phyloP scores from a whole-genome alignment of 257 asterid genomes.

The Vinca minor region DNA sequence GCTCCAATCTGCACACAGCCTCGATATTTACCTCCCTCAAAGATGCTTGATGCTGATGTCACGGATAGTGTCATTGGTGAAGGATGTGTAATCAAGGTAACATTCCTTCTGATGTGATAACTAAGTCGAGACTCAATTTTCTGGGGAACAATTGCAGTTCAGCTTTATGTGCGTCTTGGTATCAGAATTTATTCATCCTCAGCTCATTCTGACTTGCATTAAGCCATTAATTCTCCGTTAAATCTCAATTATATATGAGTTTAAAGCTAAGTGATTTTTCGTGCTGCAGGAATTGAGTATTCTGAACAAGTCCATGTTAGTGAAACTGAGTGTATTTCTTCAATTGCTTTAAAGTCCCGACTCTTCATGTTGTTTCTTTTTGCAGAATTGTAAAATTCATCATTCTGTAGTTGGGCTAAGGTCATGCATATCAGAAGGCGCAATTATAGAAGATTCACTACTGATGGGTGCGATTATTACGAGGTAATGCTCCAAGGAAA shows the following conservation, averaged over 20 bases:
- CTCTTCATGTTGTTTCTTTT: not conserved
- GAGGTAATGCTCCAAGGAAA: constrained; percentile 46
- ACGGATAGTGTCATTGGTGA: constrained; percentile 95
- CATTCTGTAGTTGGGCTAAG: constrained; percentile 93
- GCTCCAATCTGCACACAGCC: constrained; percentile 97
- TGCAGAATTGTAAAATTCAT: constrained; percentile 90
- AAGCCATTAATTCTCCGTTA: not conserved
- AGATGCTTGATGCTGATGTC: constrained; percentile 97
- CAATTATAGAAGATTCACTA: constrained; percentile 74
- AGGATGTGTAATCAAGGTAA: constrained; percentile 93
- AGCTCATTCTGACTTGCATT: not conserved
- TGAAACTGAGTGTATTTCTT: not conserved
- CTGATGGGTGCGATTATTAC: constrained; percentile 95
- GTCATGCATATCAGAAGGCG: constrained; percentile 94
- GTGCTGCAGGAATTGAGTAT: too few species aligned
- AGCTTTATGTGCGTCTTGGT: not conserved
- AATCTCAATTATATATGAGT: not conserved
- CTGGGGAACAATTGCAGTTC: not conserved
- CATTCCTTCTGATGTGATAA: not conserved
- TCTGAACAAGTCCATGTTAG: not conserved
- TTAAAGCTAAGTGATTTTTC: not conserved
- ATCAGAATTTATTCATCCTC: not conserved
- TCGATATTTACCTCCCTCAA: constrained; percentile 91
- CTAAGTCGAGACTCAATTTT: not conserved
- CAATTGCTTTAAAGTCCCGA: constrained; percentile 1